Base-by-base conservation (phyloP, 2,329 filamentous ascomycete species). In the Aspergillus japonicus region DNA sequence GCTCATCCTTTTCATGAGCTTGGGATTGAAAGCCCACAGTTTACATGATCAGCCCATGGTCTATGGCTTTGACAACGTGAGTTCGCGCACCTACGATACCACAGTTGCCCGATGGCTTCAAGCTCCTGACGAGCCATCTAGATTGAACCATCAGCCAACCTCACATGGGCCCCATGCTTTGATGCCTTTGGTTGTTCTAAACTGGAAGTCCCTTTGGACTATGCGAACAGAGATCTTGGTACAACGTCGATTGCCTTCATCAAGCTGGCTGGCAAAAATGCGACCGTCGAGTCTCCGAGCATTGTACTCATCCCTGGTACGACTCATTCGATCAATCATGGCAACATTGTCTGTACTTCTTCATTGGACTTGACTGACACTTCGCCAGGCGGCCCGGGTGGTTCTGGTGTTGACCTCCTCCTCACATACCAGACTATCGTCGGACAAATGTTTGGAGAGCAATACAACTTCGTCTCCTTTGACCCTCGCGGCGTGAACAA, bases 401-500 rank as follows among this genome's bases (percentile, higher is more conserved):
- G 70, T 47, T 77, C 75, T 56, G 75, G 76, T 26, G 61, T 76
- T 24, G 69, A 71, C 19, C 65, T 72, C 29, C 64, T 77, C n/a
- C 57, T 59, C 35, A 56, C 59, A 47, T 52, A 71, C 14, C 56
- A 66, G 52, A 64, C 64, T 39, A 59, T 67, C 48, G 62, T 72
- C 5, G 69, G 78, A 10, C 65, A 71, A 50, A 63, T 68, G 35
- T 53, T 64, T 48, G 75, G 75, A 62, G 76, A 77, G 58, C 73
- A 78, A 61, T 78, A 78, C 66, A 78, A 78, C 67, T 65, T 77
- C 51, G 71, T 79, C 60, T 76, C 74, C 47, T 80, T 76, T 64
- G 77, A 79, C 60, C 77, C 77, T 62, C 75, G 77, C 35, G 76
- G 76, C 8, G 74, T 78, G 33, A 73, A 72, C 58, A 74, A 75